These are phyloP conservation scores for Aspergillus ellipticus DNA, from an alignment of 495 filamentous ascomycete genomes.

Conservation along the genomic window DNA sequence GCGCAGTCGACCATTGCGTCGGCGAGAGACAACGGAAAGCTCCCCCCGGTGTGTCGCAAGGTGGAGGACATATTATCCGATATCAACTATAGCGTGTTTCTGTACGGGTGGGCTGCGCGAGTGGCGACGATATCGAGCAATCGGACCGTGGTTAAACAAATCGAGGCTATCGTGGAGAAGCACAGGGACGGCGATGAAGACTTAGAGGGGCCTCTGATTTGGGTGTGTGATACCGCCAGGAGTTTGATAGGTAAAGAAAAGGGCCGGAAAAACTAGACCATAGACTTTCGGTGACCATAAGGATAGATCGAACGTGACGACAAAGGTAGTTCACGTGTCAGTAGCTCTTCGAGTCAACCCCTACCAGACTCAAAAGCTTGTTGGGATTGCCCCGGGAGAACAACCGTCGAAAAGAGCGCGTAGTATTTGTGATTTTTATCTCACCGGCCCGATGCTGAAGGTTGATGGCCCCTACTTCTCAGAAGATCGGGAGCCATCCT, in stretches of 20 bases:
- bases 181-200: conserved; percentile 35
- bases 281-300: not conserved
- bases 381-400: not conserved
- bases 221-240: conserved; percentile 60
- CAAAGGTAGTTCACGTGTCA: not conserved
- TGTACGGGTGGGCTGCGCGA: conserved; percentile 61
- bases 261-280: conserved; percentile 32
- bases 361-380: not conserved
- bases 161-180: conserved; percentile 51
- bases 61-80: conserved; percentile 48
- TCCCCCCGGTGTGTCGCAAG: conserved; percentile 37
- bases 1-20: conserved; percentile 28
- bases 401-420: not conserved
- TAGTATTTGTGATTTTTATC: not conserved
- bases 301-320: not conserved
- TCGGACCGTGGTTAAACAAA: conserved; percentile 57
- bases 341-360: not conserved
- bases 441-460: not conserved
- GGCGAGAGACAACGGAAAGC: conserved; percentile 22
- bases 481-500: conserved; percentile 29
- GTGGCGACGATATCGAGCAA: conserved; percentile 66
- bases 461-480: conserved; percentile 27
- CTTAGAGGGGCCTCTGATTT: conserved; percentile 53
- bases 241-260: conserved; percentile 65
- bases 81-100: conserved; percentile 65